phyloP scores from a whole-genome alignment of 345 rosid genomes.

The Noccaea caerulescens region DNA sequence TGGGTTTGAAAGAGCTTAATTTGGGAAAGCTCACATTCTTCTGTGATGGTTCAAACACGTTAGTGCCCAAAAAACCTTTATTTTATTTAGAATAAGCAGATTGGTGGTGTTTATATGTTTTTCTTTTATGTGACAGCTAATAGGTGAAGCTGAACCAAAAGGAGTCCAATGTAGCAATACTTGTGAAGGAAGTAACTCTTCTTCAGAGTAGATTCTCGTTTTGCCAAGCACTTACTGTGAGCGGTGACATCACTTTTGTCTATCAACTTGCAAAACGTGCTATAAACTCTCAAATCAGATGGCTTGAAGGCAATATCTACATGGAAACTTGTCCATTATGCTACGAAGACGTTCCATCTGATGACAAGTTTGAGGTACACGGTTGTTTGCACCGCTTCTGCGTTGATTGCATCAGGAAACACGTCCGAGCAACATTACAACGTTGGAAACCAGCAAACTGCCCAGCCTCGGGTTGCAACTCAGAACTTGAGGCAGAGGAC shows the following conservation, averaged over 20 bases:
- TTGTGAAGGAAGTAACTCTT: constrained; percentile 3
- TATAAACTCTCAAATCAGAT: not conserved
- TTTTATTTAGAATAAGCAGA: too few species aligned
- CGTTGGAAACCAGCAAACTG: too few species aligned
- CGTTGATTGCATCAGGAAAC: not conserved
- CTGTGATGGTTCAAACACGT: constrained; percentile 6
- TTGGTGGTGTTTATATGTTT: too few species aligned
- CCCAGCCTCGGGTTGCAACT: too few species aligned
- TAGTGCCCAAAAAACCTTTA: too few species aligned
- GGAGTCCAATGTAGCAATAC: constrained; percentile 13
- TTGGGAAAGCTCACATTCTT: not conserved
- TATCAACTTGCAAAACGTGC: not conserved
- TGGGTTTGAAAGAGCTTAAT: constrained; percentile 6
- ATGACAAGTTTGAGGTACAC: not conserved
- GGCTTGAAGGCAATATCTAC: not conserved
- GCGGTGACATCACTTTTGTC: not conserved
- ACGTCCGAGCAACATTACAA: too few species aligned
- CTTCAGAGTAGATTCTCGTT: not conserved
- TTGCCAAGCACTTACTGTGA: not conserved
- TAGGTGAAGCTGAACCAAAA: not conserved
- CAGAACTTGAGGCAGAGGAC: too few species aligned
- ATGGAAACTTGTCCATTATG: not conserved
- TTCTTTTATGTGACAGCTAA: not conserved
- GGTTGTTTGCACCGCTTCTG: not conserved
- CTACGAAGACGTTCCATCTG: not conserved